These are phyloP conservation scores for Talaromyces thailandensis DNA, from an alignment of 495 filamentous ascomycete species.

Conservation along the genomic window DNA sequence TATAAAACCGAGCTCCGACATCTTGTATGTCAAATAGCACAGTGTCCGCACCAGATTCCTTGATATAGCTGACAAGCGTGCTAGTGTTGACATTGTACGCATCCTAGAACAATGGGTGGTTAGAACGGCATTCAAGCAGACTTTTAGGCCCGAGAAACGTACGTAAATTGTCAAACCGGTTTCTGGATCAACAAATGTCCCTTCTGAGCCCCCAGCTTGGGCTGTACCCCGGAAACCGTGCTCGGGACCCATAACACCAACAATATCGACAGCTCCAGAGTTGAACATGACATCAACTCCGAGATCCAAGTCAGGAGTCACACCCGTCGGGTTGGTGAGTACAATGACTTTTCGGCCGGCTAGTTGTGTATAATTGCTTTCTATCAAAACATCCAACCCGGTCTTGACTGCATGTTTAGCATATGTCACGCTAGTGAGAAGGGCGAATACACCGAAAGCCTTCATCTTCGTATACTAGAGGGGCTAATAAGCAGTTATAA, in stretches of 20 bases:
- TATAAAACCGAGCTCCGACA: slow-evolving; percentile 7
- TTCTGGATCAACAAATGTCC: slow-evolving; percentile 4
- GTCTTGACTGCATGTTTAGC: slow-evolving; percentile 3
- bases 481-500: not conserved
- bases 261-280: slow-evolving; percentile 1
- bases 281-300: slow-evolving; percentile 8
- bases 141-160: not conserved
- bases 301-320: slow-evolving; percentile 1
- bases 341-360: slow-evolving; percentile 5
- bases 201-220: slow-evolving; percentile 6
- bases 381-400: not conserved
- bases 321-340: slow-evolving; percentile 3
- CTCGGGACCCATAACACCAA: slow-evolving; percentile 6
- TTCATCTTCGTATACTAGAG: not conserved
- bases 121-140: not conserved
- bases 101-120: not conserved
- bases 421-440: not conserved
- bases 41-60: slow-evolving; percentile 4
- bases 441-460: not conserved
- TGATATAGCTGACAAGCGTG: slow-evolving; percentile 1
- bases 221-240: slow-evolving; percentile 6
- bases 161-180: slow-evolving; percentile 7
- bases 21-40: slow-evolving; percentile 8
- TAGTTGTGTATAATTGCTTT: slow-evolving; percentile 1
- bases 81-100: slow-evolving; percentile 6